Base-by-base conservation (phyloP, 2,329 filamentous ascomycete species). In the Aureobasidium sp. region DNA sequence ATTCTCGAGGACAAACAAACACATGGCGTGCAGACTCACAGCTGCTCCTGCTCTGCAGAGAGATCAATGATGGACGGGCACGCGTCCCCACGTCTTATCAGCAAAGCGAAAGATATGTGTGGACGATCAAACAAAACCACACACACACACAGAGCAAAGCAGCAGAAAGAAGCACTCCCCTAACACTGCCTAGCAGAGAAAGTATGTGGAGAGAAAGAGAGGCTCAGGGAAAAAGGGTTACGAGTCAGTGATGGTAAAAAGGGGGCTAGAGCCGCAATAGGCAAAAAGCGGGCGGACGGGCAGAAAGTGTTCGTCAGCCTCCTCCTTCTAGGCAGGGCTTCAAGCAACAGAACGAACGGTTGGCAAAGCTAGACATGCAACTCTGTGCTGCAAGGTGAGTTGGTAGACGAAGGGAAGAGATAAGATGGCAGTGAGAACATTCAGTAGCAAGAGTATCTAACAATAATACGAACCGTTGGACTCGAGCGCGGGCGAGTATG, bases 291-390 rank as follows among this genome's bases (percentile, higher is more conserved):
- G 42, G 34, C 34, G 54, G 50, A 42, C 13, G 30, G 53, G 41
- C 21, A 21, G 27, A 39, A 47, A 59, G 57, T 59, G 45, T 59
- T 59, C 36, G 57, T 59, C 57, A 59, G 45, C 45, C 34, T 59
- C 36, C 44, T 36, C 21, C 21, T 21, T 57, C 53, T 57, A n/a
- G 53, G 29, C 41, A 57, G 39, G 41, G n/a, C 53, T 48, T 57
- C 27, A 27, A 50, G 37, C 54, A 48, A 48, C 41, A 58, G 21
- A 47, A 1, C 27, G 34, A 48, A 49, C 41, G 54, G 54, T 16
- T 29, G 42, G 3, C n/a, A 39, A 39, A 32, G 54, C 54, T 41
- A 59, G 54, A 48, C 42, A 39, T 36, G 48, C 48, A 15, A 27
- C 11, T 11, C 3, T 42, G 2, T 42, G 36, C 30, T 58, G 54